Evolutionary conservation across 495 filamentous ascomycete species (phyloP).

Genomic region (Penicillium tannophilum): DNA sequence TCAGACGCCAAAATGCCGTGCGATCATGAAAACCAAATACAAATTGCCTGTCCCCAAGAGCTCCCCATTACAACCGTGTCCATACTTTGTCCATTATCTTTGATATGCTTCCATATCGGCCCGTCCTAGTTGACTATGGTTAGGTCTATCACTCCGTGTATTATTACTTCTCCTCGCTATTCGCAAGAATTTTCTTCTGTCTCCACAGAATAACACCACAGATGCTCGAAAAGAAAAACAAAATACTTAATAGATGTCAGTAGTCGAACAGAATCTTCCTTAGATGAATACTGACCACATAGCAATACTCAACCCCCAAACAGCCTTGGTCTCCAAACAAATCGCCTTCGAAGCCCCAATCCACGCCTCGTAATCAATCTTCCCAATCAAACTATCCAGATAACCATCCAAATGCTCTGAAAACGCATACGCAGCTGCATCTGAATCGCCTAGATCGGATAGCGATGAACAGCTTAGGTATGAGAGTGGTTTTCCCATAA

Average conservation of each 20-base stretch:
- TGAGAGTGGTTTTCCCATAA: conserved; percentile 79
- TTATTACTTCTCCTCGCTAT: conserved; percentile 26
- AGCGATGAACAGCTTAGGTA: conserved; percentile 71
- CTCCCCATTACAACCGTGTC: not conserved
- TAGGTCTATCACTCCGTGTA: not conserved
- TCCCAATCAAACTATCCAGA: conserved; percentile 41
- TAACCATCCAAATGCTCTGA: conserved; percentile 44
- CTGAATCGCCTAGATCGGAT: conserved; percentile 34
- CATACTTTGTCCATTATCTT: too few relatives aligned
- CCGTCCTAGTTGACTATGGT: not conserved
- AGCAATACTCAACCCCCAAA: conserved; percentile 87
- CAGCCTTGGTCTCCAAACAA: conserved; percentile 83
- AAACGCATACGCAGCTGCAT: conserved; percentile 47
- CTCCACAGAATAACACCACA: conserved; percentile 62
- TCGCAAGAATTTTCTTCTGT: conserved; percentile 44
- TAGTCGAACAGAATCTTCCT: not conserved
- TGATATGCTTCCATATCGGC: not conserved
- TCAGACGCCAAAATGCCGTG: not conserved
- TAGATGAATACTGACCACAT: conserved; percentile 57
- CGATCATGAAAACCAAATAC: not conserved
- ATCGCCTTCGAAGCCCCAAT: conserved; percentile 66
- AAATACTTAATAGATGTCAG: conserved; percentile 48
- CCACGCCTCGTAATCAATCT: conserved; percentile 59
- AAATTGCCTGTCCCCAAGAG: not conserved
- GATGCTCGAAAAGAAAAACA: conserved; percentile 68